Conservation (phyloP, 73 alveolate genomes). For the Symbiodinium natans region DNA sequence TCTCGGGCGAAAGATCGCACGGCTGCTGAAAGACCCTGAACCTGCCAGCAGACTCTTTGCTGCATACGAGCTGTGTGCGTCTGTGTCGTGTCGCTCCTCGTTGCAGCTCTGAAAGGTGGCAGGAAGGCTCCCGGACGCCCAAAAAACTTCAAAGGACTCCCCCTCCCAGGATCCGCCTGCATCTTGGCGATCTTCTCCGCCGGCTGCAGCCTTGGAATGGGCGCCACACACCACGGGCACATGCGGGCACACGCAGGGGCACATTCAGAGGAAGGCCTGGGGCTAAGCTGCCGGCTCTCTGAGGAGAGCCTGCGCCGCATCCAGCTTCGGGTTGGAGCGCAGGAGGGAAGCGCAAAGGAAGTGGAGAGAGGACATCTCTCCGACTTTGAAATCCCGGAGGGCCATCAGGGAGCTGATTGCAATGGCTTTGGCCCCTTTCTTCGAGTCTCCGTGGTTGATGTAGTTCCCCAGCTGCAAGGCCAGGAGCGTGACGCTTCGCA, state of each 20-base stretch:
- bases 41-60: neutral
- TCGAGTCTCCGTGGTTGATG: constrained; percentile 75
- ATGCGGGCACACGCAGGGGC: neutral
- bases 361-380: constrained; percentile 67
- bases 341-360: constrained; percentile 50
- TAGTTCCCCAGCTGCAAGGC: constrained; percentile 83
- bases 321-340: constrained; percentile 16
- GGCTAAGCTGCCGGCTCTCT: constrained; percentile 30
- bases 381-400: constrained; percentile 29
- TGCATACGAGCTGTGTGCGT: neutral
- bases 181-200: constrained; percentile 74
- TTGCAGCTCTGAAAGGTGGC: neutral
- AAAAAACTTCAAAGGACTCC: too few relatives aligned
- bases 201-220: constrained; percentile 27
- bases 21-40: constrained; percentile 55
- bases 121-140: neutral
- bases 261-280: neutral
- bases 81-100: neutral
- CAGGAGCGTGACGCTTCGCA: constrained; percentile 43
- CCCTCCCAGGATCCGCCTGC: constrained; percentile 24
- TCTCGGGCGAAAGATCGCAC: constrained; percentile 45
- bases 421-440: constrained; percentile 67
- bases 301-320: constrained; percentile 46
- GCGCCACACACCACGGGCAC: too few relatives aligned
- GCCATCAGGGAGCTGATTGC: constrained; percentile 81